Evolutionary conservation across 139 green algal species (phyloP), one percentile per base, ranked within the genome.

Genomic region (Yamagishiella unicocca): DNA sequence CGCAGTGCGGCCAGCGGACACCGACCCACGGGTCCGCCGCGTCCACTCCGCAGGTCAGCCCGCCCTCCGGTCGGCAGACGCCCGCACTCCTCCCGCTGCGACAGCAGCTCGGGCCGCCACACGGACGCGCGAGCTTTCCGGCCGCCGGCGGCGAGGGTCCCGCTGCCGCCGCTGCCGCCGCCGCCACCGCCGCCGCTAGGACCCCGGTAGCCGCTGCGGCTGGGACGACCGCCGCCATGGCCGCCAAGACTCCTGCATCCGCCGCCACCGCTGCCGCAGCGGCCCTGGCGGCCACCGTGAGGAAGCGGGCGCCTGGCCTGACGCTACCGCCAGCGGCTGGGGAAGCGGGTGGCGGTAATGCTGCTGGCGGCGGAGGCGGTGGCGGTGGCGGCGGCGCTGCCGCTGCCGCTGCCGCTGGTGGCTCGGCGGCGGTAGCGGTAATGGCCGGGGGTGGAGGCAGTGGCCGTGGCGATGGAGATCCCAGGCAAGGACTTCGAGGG

Each of bases 1-100:
- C 55, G 45, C 72, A 64, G 85, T 73, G 71, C 62, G 72, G 29
- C 4, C 82, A 72, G 21, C 83, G 53, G 2, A 75, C 85, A 33
- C 85, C 75, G 10, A 83, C 80, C 25, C 27, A 46, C 21, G 53
- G 54, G 27, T 67, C 31, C 6, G 25, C 45, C 2, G 45, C 0
- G 45, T 42, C 25, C n/a, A 66, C 73, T 45, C 73, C 73, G 19
- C 42, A 29, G 8, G 24, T n/a, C n/a, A 24, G 45, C 42, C 43
- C 14, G 21, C 64, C 64, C 64, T 31, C 64, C 61, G 1, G 19
- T 25, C 31, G 64, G 31, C 3, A 73, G 9, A n/a, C n/a, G 12
- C 64, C 19, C 31, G 31, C n/a, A 42, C 8, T 29, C 55, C 21
- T 66, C 55, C 55, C 21, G 21, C 55, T 66, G 14, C 14, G 50